Base-by-base conservation (phyloP, 1,284 basidiomycete species). In the Cronartium quercuum region DNA sequence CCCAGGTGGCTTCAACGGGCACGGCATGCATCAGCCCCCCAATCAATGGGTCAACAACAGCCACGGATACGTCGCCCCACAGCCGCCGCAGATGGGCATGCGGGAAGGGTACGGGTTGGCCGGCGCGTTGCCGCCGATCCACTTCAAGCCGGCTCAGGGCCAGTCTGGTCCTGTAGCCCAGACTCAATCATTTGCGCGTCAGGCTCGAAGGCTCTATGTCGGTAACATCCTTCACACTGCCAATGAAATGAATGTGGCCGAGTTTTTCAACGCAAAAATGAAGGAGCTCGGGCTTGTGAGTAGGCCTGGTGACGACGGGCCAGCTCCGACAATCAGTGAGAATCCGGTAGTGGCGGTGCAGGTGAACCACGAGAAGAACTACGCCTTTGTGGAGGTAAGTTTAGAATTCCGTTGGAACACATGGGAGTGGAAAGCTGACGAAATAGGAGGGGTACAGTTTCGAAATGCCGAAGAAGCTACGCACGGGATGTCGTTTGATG, bases 211-310 rank as follows among this genome's bases (percentile, higher is more conserved):
- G 47, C 85, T 98, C 42, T 98, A 98, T 82, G 92, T 98, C 77
- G 94, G 94, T 78, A 94, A 91, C 84, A 92, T 99, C 79, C 93
- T 92, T 0, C 88, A 90, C 15, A 90, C 91, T 62, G 91, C 94
- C 80, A 95, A 90, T 80, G 94, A 98, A 82, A 87, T 90, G 79
- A 91, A 90, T 81, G 84, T 98, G 62, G 87, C 89, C 21, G 89
- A 91, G 65, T 95, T 97, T 85, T 96, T 98, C 88, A 98, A 97
- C 81, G 85, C 86, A 75, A 92, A 95, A 84, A 97, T 98, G 94
- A 87, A 86, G 63, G 92, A 98, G 82, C 79, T 81, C 71, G 80
- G 81, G 21, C 89, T 90, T 24, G 89, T 89, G n/a, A 88, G 88
- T 34, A 86, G 86, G n/a, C 87, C 89, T 15, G 92, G 91, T 42